Conservation (phyloP, 2,329 filamentous ascomycete genomes). For the Grosmannia huntii region DNA sequence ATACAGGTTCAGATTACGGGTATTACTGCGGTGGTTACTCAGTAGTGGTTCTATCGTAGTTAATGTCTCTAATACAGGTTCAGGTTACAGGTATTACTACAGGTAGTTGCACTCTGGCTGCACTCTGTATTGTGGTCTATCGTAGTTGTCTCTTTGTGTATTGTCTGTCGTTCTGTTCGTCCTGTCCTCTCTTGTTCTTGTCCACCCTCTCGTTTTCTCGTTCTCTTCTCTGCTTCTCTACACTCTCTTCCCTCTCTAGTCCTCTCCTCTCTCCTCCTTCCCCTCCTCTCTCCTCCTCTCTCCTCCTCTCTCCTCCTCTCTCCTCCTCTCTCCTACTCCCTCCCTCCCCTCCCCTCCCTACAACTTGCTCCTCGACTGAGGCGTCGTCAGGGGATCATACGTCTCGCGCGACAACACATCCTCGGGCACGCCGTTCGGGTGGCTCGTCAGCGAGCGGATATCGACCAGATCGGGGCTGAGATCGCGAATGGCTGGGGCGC, state of each 20-base stretch:
- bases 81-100: too few species aligned
- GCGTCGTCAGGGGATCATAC: slow-evolving; percentile 41
- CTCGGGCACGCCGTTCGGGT: slow-evolving; percentile 33
- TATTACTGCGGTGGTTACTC: too few species aligned
- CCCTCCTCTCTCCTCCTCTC: not conserved
- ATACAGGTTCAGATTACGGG: too few species aligned
- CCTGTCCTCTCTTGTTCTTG: too few species aligned
- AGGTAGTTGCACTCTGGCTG: too few species aligned
- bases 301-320: not conserved
- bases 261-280: too few species aligned
- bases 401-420: slow-evolving; percentile 35
- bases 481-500: slow-evolving; percentile 60
- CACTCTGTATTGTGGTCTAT: too few species aligned
- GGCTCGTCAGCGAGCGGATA: slow-evolving; percentile 49
- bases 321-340: not conserved
- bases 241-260: too few species aligned
- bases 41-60: too few species aligned
- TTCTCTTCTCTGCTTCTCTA: too few species aligned
- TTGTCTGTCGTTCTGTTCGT: not conserved
- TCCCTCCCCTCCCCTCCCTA: slow-evolving; percentile 14
- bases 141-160: not conserved
- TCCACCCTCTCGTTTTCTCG: too few species aligned
- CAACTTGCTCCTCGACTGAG: slow-evolving; percentile 41
- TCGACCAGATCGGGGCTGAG: slow-evolving; percentile 75
- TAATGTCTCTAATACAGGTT: too few species aligned